Percentiles rank a stretch among this genome's conserved stretches.
These are phyloP conservation scores for Saturnispora sanitii DNA, from an alignment of 805 yeast species.

Conservation along the genomic window DNA sequence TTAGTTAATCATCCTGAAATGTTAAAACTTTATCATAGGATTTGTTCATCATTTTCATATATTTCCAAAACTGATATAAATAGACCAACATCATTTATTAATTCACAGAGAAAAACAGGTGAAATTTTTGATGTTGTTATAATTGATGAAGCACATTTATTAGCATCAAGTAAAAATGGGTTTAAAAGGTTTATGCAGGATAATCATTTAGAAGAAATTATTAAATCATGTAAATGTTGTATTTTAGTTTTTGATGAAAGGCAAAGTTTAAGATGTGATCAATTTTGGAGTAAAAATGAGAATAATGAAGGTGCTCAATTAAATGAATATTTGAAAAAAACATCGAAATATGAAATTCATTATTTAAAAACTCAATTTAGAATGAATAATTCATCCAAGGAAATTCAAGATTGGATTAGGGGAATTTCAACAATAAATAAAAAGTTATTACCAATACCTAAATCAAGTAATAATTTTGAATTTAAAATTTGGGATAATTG, in stretches of 20 bases:
- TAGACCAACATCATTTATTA: conserved; percentile 37
- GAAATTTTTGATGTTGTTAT: conserved; percentile 30
- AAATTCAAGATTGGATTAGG: conserved; percentile 33
- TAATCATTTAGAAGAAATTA: conserved; percentile 33
- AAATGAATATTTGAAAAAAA: conserved; percentile 8
- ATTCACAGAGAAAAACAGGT: conserved; percentile 24
- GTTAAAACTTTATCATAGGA: conserved; percentile 34
- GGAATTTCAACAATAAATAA: conserved; percentile 27
- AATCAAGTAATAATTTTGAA: conserved; percentile 15
- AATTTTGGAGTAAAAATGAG: conserved; percentile 31
- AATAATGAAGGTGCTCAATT: conserved; percentile 30
- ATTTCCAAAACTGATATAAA: conserved; percentile 31
- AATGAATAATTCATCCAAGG: conserved; percentile 27
- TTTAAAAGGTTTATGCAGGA: conserved; percentile 35
- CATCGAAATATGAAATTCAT: conserved; percentile 15
- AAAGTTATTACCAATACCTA: conserved; percentile 28
- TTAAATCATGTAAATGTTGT: conserved; percentile 30
- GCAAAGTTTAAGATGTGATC: conserved; percentile 38
- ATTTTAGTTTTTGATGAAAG: conserved; percentile 37
- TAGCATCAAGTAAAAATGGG: conserved; percentile 35
- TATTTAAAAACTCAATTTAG: conserved; percentile 32
- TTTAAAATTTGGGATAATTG: conserved; percentile 32
- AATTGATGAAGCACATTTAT: conserved; percentile 38
- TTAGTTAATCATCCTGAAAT: conserved; percentile 41
- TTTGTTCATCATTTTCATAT: conserved; percentile 29